Evolutionary conservation across 148 eudicot species (phyloP).

Genomic region (Polygonum maritimum): DNA sequence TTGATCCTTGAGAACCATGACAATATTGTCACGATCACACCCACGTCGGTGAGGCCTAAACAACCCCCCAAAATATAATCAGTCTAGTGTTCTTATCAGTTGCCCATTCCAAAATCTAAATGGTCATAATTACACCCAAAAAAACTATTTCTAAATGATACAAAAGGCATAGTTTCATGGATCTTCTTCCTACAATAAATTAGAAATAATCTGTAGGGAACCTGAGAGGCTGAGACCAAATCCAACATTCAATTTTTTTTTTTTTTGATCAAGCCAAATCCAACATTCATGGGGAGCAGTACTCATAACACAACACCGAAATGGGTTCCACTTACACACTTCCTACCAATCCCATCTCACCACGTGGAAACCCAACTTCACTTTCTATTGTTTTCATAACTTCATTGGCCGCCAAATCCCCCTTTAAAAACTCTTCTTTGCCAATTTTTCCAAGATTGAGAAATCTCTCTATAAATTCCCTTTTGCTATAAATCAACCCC

Average conservation of each 20-base stretch:
- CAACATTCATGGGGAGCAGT: neutral
- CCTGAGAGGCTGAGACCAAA: neutral
- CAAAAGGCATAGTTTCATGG: too few species aligned
- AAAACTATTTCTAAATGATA: too few species aligned
- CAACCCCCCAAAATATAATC: too few species aligned
- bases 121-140: too few species aligned
- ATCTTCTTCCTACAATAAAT: neutral
- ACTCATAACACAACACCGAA: neutral
- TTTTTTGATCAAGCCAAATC: too few species aligned
- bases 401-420: neutral
- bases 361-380: neutral
- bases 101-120: too few species aligned
- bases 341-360: constrained; percentile 4
- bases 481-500: neutral
- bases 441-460: neutral
- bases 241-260: neutral
- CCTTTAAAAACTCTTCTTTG: neutral
- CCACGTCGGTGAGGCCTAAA: too few species aligned
- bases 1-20: neutral
- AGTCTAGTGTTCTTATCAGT: too few species aligned
- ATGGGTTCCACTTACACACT: neutral
- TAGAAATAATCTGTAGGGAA: neutral
- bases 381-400: neutral
- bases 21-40: too few species aligned
- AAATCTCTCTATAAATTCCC: neutral